Base-by-base conservation (phyloP, 805 yeast species). In the Tetrapisispora namnaoensis region DNA sequence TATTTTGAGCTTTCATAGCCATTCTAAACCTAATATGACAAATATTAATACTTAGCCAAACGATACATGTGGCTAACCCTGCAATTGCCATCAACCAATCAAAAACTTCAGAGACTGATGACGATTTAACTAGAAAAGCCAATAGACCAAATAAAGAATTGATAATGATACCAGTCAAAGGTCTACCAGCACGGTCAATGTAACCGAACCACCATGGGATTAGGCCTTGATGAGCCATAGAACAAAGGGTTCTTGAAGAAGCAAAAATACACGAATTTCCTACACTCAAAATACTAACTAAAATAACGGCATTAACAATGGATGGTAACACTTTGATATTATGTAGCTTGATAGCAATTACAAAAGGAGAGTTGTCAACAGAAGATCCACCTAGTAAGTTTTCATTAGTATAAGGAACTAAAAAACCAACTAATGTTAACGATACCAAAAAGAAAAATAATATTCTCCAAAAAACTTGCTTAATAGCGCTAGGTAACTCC, bases 391-490 rank as follows among this genome's bases (percentile, higher is more conserved):
- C 83, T 42, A 70, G 66, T 48, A 81, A 69, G 51, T 72, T 69
- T 44, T 67, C 62, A 56, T 79, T 79, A 30, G 67, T 70, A 46
- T 73, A 71, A 40, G 79, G 72, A 45, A 79, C 85, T 52, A 80
- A 72, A 67, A 77, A 70, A 49, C 85, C 84, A 54, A 82, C 70
- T 49, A 77, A 68, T 49, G 79, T 70, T 43, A 78, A 72, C 44
- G 82, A 75, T 44, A 73, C 65, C 45, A 80, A 61, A 67, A 80
- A 81, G 58, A 81, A 80, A 36, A 70, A 70, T 54, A 69, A 74
- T 60, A 81, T 75, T 70, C 82, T 77, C 69, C 76, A 79, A 45
- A 81, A 48, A 4, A 83, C 88, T 66, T 83, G 89, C 63, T 84
- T 85, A 53, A 80, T 78, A 39, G 90, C 89, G 39, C 74, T 71